phyloP scores from a whole-genome alignment of 306 rosid genomes.

The Acacia acuminata region DNA sequence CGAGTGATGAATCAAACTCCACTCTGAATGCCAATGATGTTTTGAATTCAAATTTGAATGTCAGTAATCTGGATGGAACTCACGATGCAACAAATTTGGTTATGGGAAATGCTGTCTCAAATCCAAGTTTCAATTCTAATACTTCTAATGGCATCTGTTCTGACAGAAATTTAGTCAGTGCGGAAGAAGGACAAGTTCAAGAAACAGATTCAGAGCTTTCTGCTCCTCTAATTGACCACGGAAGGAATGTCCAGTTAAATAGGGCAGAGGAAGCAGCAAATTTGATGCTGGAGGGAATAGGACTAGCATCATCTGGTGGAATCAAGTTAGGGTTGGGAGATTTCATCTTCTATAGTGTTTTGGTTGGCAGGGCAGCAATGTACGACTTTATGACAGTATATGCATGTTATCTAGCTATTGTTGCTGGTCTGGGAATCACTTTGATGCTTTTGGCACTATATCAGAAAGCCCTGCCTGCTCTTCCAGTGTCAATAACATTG shows the following conservation, averaged over 20 bases:
- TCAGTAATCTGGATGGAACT: constrained; percentile 6
- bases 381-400: constrained; percentile 95
- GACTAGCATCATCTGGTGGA: constrained; percentile 87
- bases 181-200: constrained; percentile 63
- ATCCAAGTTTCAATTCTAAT: constrained; percentile 34
- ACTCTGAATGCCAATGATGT: constrained; percentile 20
- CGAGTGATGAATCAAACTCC: constrained; percentile 21
- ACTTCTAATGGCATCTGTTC: constrained; percentile 4
- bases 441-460: constrained; percentile 80
- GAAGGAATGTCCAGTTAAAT: constrained; percentile 35
- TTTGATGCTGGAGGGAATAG: constrained; percentile 83
- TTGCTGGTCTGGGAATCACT: constrained; percentile 95
- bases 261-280: constrained; percentile 47
- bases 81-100: constrained; percentile 23
- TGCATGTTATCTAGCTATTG: constrained; percentile 93
- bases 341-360: constrained; percentile 91
- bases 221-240: constrained; percentile 57
- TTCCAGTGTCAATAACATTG: constrained; percentile 76
- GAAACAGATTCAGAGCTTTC: constrained; percentile 49
- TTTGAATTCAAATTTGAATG: constrained; percentile 28
- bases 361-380: constrained; percentile 99
- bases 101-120: constrained; percentile 23
- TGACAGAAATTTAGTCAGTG: constrained; percentile 39
- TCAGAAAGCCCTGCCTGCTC: constrained; percentile 97
- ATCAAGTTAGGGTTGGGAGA: constrained; percentile 96